Evolutionary conservation across 352 stramenopile species (phyloP), one percentile per base, ranked within the genome.

Genomic region (Phytopythium kandeliae): DNA sequence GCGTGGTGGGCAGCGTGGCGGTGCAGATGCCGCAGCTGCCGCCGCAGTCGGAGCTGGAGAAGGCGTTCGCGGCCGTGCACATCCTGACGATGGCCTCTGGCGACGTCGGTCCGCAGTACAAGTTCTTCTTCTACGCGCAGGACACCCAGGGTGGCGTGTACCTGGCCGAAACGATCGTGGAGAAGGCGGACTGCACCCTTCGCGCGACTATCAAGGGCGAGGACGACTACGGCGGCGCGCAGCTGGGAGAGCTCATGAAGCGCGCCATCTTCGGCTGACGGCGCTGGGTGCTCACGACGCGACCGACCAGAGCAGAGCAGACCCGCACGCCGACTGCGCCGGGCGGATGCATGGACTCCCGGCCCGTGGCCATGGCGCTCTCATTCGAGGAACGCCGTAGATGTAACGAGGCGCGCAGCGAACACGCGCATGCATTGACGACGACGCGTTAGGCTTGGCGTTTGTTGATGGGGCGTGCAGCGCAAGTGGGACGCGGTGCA

Each of bases 61-160:
- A 72, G 40, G 71, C 68, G 51, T 89, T 92, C 50, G 67, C 70
- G 1, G 63, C 62, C 9, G 60, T 57, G 6, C 69, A 63, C 43
- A 79, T 92, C 47, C 64, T 89, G 54, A 92, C 81, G 28, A 92
- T 92, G 78, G 78, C 81, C 13, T 89, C 81, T 25, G 78, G 81
- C 12, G 81, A 92, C 54, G 78, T 92, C 16, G 81, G 81, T 4
- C 65, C 72, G 36, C 81, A 92, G 64, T 85, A 80, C 69, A 92
- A 92, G 59, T 92, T 92, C 48, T 92, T 92, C 63, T 92, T 89
- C 55, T 89, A 89, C 60, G 78, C 78, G 26, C 81, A 92, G 59
- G 78, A 89, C 58, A 63, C 61, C 15, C 65, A 78, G 28, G 74
- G 75, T 11, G 56, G 64, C 10, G 82, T 77, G 43, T 92, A 84